A percentile compares a stretch with the other conserved stretches of the same genome.
These are phyloP conservation scores for Jaltomata sinuosa DNA, from an alignment of 257 asterid species.

Conservation along the genomic window DNA sequence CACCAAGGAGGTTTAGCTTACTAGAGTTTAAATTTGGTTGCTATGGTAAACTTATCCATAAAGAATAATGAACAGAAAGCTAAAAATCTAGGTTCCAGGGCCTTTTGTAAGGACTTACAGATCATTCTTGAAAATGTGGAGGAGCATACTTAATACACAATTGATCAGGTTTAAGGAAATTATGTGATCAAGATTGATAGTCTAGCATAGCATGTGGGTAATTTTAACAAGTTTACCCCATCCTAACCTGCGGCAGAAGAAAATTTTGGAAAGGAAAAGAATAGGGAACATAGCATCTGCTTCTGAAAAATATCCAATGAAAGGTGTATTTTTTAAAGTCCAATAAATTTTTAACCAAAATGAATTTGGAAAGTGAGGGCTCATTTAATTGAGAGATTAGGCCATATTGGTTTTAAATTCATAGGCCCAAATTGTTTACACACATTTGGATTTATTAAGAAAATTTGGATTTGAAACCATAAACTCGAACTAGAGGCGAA, in stretches of 20 bases:
- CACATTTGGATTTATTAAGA: not conserved
- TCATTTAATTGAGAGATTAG: not conserved
- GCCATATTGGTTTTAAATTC: not conserved
- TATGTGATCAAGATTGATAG: not conserved
- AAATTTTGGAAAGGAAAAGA: not conserved
- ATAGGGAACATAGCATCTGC: not conserved
- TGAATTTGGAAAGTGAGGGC: not conserved
- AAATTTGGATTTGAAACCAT: not conserved
- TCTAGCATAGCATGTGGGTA: not conserved
- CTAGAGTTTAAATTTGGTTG: not conserved
- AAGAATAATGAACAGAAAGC: not conserved
- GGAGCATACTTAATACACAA: not conserved
- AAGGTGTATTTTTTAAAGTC: not conserved
- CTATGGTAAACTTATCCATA: not conserved
- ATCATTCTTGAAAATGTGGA: not conserved
- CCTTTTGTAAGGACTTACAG: not conserved
- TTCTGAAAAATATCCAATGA: not conserved
- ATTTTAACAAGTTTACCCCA: not conserved
- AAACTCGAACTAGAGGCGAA: not conserved
- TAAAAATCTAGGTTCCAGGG: not conserved
- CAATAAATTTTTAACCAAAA: not conserved
- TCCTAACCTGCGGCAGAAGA: not conserved
- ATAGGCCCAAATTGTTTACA: not conserved
- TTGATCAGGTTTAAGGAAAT: not conserved
- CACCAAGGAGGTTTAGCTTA: not conserved